These are phyloP conservation scores for Aegle marmelos DNA, from an alignment of 345 rosid genomes.

Conservation along the genomic window DNA sequence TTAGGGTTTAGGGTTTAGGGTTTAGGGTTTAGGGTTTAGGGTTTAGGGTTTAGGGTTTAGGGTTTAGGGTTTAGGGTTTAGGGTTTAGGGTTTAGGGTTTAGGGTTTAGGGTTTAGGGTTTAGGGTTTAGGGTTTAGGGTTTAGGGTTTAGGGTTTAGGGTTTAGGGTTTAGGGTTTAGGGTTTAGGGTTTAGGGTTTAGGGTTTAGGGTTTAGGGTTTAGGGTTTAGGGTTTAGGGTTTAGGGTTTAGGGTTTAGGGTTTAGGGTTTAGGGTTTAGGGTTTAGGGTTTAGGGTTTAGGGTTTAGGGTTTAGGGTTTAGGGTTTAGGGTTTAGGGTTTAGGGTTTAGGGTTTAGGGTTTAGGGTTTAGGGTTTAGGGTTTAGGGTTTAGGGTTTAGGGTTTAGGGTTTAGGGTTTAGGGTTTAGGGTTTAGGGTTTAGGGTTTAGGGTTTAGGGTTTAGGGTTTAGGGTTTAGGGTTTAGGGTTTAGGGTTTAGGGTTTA, in stretches of 20 bases:
- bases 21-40: conserved; percentile 1
- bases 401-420: neutral
- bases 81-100: neutral
- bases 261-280: neutral
- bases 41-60: neutral
- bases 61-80: conserved; percentile 2
- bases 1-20: neutral
- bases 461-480: neutral
- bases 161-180: neutral
- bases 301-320: conserved; percentile 1
- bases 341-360: conserved; percentile 2
- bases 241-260: neutral
- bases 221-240: neutral
- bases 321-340: conserved; percentile 5
- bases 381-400: neutral
- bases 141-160: neutral
- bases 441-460: neutral
- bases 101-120: neutral
- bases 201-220: conserved; percentile 4
- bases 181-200: conserved; percentile 7
- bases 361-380: neutral
- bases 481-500: neutral
- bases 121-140: neutral
- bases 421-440: neutral
- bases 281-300: neutral